Conservation (phyloP, 192 early-diverging fungal genomes). For the Mortierella antarctica region DNA sequence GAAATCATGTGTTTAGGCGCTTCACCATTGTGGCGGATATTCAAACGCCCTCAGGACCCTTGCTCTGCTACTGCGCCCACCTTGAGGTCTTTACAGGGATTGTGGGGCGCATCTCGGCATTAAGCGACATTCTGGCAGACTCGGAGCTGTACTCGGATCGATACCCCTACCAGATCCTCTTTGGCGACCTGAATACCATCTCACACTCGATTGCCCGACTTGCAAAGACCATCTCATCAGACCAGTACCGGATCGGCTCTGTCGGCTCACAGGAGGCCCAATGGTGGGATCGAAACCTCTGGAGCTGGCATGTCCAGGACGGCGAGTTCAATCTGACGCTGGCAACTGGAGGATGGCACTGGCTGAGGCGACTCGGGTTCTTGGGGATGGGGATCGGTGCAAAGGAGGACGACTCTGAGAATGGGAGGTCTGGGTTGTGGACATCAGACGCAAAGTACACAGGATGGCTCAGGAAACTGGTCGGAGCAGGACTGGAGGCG, state of each 20-base stretch:
- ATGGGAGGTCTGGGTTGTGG: background rate
- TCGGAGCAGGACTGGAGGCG: conserved; percentile 24
- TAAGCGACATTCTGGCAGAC: conserved; percentile 77
- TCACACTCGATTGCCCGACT: conserved; percentile 80
- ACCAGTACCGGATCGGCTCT: conserved; percentile 72
- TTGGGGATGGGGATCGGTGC: conserved; percentile 18
- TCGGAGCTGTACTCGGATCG: conserved; percentile 46
- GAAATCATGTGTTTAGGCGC: conserved; percentile 51
- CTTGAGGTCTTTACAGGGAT: conserved; percentile 84
- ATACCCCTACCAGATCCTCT: conserved; percentile 76
- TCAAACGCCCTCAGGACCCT: conserved; percentile 55
- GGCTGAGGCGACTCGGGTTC: conserved; percentile 32
- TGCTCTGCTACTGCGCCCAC: conserved; percentile 80
- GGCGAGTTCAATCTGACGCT: conserved; percentile 57
- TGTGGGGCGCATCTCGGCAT: conserved; percentile 70
- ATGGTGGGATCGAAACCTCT: conserved; percentile 76
- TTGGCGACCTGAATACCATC: conserved; percentile 85
- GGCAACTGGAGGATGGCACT: conserved; percentile 43
- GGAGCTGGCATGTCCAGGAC: conserved; percentile 58
- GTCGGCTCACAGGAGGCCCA: conserved; percentile 73
- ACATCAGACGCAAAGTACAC: conserved; percentile 31
- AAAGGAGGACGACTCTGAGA: background rate
- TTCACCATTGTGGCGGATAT: conserved; percentile 73
- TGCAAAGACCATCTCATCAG: conserved; percentile 69
- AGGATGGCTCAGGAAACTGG: conserved; percentile 27